Base-by-base conservation (phyloP, 164 flowering plant species). In the Tetracentron sinense region DNA sequence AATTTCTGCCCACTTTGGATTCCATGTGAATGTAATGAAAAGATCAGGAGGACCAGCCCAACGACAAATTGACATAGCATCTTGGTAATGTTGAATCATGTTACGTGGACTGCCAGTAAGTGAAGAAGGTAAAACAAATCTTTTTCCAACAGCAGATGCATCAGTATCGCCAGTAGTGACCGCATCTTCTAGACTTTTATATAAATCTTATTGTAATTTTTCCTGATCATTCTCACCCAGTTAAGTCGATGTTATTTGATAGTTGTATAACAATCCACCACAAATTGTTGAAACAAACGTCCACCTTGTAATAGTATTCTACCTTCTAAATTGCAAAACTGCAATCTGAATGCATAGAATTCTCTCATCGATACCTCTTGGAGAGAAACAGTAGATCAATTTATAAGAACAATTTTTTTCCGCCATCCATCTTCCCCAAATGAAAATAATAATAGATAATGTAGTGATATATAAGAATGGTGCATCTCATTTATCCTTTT, bases 1-100 rank as follows among this genome's bases (percentile, higher is more conserved):
- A 22, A 68, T 61, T 19, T 68, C 66, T 6, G 56, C 60, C 61
- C 65, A 61, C 5, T 21, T 60, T 6, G 61, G 65, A 16, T 38
- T n/a, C n/a, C n/a, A n/a, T n/a, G n/a, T n/a, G n/a, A n/a, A n/a
- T n/a, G n/a, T 38, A 8, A 67, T 60, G 61, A 68, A 68, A 0
- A 61, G 48, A 12, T 62, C 49, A 16, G 53, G 64, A 17, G 27
- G 7, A 0, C 58, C 52, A 15, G 26, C 8, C 12, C 7, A 35
- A 17, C 33, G 16, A 53, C 58, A 51, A 15, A 66, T 59, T 15
- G 64, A 58, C 33, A 60, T 59, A 1, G 64, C 64, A 59, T 66
- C 70, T 30, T 50, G 58, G 38, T 50, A 59, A 53, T 60, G 4
- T 20, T 66, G 59, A 0, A 38, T n/a, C 44, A 35, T 66, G 42